Evolutionary conservation across 2,329 filamentous ascomycete species (phyloP), one percentile per base, ranked within the genome.

Genomic region (Ophiostoma triangulosporum): DNA sequence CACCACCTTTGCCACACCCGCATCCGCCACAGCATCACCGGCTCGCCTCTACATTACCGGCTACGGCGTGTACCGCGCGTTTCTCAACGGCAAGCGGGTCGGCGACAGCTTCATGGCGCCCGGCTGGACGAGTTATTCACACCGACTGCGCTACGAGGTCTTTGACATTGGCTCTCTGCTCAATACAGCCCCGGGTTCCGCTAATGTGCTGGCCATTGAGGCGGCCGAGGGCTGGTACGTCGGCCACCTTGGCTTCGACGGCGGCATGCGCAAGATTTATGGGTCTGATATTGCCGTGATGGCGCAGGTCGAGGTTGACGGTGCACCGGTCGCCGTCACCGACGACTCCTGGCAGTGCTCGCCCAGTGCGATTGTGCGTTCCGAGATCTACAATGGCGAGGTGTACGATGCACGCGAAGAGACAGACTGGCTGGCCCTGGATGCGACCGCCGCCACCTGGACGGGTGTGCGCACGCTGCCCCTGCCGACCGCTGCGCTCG

Each of bases 311-410:
- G 63, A 65, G 2, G 58, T 72, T 1, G 24, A 46, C 15, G 60
- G 3, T 8, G 22, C 38, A 38, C 9, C 26, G 2, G 43, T 46
- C 2, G 32, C 45, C 9, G 33, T 9, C 6, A 52, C 53, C 1
- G 56, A 57, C 38, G 3, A 12, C 12, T 14, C 48, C 17, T 60
- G 57, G 59, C 22, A 17, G 63, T 62, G 36, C 46, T 27, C 27
- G 0, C 63, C 70, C 3, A 2, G 61, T 51, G 3, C 59, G 58
- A 5, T 65, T 69, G 53, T 66, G 1, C 57, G 57, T 0, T 65
- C 67, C 1, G 72, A 75, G 26, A 67, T 79, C 3, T 78, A 78
- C 55, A 67, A 78, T 56, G 77, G 77, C 15, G 76, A 80, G 53
- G 58, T 66, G 0, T 78, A 73, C 53, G 73, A 79, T 58, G 63